These are phyloP conservation scores for Blastobotrys malaysiensis DNA, from an alignment of 1,139 yeast species.

Conservation along the genomic window DNA sequence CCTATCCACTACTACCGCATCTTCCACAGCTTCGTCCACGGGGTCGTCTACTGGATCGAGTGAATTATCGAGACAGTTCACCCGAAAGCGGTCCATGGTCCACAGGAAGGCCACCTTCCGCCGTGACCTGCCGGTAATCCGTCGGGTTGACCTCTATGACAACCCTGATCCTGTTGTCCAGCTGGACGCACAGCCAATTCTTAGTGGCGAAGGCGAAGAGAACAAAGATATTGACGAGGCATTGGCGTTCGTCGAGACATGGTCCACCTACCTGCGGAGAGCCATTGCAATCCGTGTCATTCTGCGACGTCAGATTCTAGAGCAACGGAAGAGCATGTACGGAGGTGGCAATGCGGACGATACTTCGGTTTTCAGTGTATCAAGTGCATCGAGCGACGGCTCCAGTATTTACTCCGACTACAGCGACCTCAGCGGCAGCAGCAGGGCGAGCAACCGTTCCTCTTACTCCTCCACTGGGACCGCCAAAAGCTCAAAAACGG, in stretches of 20 bases:
- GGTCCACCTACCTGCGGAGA: slow-evolving; percentile 33
- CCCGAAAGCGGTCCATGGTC: slow-evolving; percentile 11
- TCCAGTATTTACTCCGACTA: slow-evolving; percentile 8
- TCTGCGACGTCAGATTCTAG: slow-evolving; percentile 27
- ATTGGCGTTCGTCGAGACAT: slow-evolving; percentile 31
- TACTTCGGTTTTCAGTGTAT: not conserved
- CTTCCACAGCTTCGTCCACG: not conserved
- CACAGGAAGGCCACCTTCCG: slow-evolving; percentile 1
- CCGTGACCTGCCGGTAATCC: slow-evolving; percentile 16
- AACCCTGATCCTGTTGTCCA: slow-evolving; percentile 18
- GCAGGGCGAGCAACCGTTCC: not conserved
- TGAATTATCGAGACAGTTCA: slow-evolving; percentile 4
- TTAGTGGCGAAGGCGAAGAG: not conserved
- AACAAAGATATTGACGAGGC: slow-evolving; percentile 23
- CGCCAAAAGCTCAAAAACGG: not conserved
- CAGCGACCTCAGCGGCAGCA: slow-evolving; percentile 7
- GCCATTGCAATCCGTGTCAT: slow-evolving; percentile 32
- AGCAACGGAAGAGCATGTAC: not conserved
- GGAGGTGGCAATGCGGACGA: not conserved
- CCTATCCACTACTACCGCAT: not conserved
- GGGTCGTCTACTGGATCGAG: not conserved
- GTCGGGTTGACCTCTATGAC: slow-evolving; percentile 22
- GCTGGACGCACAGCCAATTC: slow-evolving; percentile 7
- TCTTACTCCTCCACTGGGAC: not conserved
- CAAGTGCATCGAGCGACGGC: not conserved